These are phyloP conservation scores for Globisporangium nodosum DNA, from an alignment of 352 stramenopile genomes.

Conservation along the genomic window DNA sequence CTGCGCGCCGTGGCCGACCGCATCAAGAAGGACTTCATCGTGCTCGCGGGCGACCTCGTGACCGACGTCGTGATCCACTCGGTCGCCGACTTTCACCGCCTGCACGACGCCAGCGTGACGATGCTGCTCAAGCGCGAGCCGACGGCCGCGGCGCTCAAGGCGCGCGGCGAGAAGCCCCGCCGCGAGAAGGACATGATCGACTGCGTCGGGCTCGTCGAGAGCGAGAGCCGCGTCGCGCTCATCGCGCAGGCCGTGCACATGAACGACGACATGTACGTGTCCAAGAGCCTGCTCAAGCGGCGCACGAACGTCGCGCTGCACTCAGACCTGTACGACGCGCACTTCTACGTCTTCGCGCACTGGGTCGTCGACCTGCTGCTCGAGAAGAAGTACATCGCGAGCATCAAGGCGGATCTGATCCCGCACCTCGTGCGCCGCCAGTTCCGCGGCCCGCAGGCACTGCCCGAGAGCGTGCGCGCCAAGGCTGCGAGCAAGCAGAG, in stretches of 20 bases:
- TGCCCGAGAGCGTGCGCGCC: constrained; percentile 48
- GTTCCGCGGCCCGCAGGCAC: constrained; percentile 56
- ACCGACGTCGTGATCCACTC: constrained; percentile 79
- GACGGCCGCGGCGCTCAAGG: constrained; percentile 22
- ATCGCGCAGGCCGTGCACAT: constrained; percentile 72
- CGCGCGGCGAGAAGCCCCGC: constrained; percentile 61
- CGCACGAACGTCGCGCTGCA: constrained; percentile 67
- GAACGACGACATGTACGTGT: constrained; percentile 75
- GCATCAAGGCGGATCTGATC: constrained; percentile 79
- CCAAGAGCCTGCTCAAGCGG: constrained; percentile 73
- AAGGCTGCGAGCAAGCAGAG: constrained; percentile 55
- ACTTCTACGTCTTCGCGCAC: constrained; percentile 85
- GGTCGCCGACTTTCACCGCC: constrained; percentile 76
- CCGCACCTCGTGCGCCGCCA: constrained; percentile 72
- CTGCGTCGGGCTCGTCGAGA: constrained; percentile 65
- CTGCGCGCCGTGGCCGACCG: constrained; percentile 64
- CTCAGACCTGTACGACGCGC: constrained; percentile 74
- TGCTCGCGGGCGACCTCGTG: constrained; percentile 70
- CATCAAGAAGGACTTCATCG: constrained; percentile 81
- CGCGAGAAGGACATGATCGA: constrained; percentile 81
- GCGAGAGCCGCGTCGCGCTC: constrained; percentile 65
- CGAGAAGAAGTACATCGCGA: constrained; percentile 83
- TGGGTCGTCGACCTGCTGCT: constrained; percentile 73
- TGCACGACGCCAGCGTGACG: constrained; percentile 79
- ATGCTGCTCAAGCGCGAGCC: constrained; percentile 70